phyloP scores from a whole-genome alignment of 2,329 filamentous ascomycete genomes.

The Colletotrichum liriopes region DNA sequence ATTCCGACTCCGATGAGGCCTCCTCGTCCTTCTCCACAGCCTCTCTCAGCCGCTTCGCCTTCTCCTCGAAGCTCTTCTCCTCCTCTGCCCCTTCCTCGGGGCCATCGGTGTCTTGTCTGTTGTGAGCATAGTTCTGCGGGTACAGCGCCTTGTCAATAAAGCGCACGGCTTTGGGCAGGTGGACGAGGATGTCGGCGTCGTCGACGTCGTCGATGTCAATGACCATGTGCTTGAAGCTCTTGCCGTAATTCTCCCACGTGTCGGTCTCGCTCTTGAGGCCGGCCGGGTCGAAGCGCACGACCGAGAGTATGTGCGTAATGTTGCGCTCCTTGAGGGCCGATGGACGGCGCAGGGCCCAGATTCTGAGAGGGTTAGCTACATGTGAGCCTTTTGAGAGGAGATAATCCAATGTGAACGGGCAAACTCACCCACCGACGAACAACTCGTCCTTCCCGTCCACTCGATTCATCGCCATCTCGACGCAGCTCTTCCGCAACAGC shows the following conservation, averaged over 20 bases:
- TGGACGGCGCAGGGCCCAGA: conserved; percentile 83
- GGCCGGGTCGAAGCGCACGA: conserved; percentile 70
- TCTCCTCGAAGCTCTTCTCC: conserved; percentile 24
- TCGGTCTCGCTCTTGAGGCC: conserved; percentile 64
- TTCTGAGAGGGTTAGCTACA: conserved; percentile 63
- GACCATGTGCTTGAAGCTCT: conserved; percentile 79
- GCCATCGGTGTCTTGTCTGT: not conserved
- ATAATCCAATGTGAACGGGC: not conserved
- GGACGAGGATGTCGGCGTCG: conserved; percentile 87
- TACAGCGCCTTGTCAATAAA: conserved; percentile 86
- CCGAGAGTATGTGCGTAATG: conserved; percentile 93
- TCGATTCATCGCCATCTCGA: conserved; percentile 59
- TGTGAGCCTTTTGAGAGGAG: conserved; percentile 1
- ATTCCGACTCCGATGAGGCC: conserved; percentile 1
- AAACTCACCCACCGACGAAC: conserved; percentile 57
- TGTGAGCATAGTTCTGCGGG: conserved; percentile 17
- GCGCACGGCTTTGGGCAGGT: conserved; percentile 82
- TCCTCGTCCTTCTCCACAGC: conserved; percentile 30
- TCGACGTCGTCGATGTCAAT: conserved; percentile 94
- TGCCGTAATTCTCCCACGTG: conserved; percentile 68
- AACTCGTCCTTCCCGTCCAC: conserved; percentile 60
- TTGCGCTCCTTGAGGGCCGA: conserved; percentile 78
- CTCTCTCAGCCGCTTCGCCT: conserved; percentile 23
- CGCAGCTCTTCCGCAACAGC: conserved; percentile 50
- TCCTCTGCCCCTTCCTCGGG: not conserved